Percentiles rank a stretch among this genome's conserved stretches.
These are phyloP conservation scores for Aspergillus japonicus DNA, from an alignment of 2,329 filamentous ascomycete genomes.

Conservation along the genomic window DNA sequence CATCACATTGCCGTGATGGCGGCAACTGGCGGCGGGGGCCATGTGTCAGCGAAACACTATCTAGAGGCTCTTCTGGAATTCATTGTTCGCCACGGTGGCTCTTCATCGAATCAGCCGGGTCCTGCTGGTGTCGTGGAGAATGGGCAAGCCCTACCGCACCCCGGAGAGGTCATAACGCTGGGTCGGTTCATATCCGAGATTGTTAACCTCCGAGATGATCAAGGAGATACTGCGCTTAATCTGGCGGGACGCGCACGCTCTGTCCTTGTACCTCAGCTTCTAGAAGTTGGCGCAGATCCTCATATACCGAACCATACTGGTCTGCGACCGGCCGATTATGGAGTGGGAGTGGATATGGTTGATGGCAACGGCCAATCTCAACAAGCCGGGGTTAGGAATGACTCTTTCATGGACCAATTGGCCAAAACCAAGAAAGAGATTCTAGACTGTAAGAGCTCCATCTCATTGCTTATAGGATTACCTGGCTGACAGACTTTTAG, in stretches of 20 bases:
- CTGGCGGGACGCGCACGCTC: slow-evolving; percentile 92
- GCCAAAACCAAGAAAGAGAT: slow-evolving; percentile 48
- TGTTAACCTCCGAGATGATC: slow-evolving; percentile 91
- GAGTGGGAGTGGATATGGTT: slow-evolving; percentile 70
- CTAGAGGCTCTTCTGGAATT: slow-evolving; percentile 92
- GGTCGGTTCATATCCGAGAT: slow-evolving; percentile 96
- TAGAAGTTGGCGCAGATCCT: slow-evolving; percentile 94
- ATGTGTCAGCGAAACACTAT: slow-evolving; percentile 86
- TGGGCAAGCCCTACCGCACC: slow-evolving; percentile 26
- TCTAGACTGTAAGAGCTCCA: slow-evolving; percentile 39
- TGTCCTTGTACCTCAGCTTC: slow-evolving; percentile 92
- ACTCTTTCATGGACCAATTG: slow-evolving; percentile 45
- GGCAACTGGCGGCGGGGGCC: slow-evolving; percentile 87
- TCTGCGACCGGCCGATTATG: slow-evolving; percentile 88
- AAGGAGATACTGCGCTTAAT: slow-evolving; percentile 91
- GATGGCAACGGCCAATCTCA: slow-evolving; percentile 46
- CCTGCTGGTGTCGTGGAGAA: slow-evolving; percentile 29
- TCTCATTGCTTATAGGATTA: neutral
- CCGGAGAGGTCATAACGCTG: slow-evolving; percentile 71
- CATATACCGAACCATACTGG: slow-evolving; percentile 87
- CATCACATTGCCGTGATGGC: slow-evolving; percentile 97
- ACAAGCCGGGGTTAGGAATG: slow-evolving; percentile 47
- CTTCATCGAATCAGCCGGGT: slow-evolving; percentile 54
- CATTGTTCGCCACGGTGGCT: slow-evolving; percentile 80
- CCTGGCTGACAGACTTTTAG: slow-evolving; percentile 29